A percentile compares a stretch with the other conserved stretches of the same genome.
Conservation (phyloP, 2,329 filamentous ascomycete genomes). For the Fusarium begoniae region DNA sequence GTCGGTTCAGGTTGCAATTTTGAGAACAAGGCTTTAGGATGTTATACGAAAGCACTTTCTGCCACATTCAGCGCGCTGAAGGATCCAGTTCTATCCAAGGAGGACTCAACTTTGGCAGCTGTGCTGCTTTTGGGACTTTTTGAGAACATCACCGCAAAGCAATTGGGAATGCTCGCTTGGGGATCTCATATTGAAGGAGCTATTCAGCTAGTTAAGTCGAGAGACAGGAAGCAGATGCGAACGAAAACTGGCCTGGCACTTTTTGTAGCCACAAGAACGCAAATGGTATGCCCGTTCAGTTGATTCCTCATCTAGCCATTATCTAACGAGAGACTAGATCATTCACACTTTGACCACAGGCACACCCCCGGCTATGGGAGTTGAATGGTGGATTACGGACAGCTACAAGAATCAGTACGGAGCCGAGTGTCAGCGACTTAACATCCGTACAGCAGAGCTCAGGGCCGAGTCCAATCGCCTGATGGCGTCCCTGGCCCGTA, state of each 20-base stretch:
- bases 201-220: slow-evolving; percentile 67
- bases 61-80: slow-evolving; percentile 63
- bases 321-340: slow-evolving; percentile 52
- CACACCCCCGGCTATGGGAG: slow-evolving; percentile 61
- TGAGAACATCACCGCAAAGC: slow-evolving; percentile 66
- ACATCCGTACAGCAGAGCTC: slow-evolving; percentile 64
- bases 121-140: slow-evolving; percentile 69
- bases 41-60: slow-evolving; percentile 65
- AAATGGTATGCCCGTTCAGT: slow-evolving; percentile 57
- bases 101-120: slow-evolving; percentile 67
- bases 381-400: slow-evolving; percentile 68
- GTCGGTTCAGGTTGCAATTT: slow-evolving; percentile 47
- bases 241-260: slow-evolving; percentile 63
- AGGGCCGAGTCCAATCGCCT: slow-evolving; percentile 62
- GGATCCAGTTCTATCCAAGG: slow-evolving; percentile 58
- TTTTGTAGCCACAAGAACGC: slow-evolving; percentile 67
- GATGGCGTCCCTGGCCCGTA: slow-evolving; percentile 57
- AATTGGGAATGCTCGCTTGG: slow-evolving; percentile 66
- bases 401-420: slow-evolving; percentile 60
- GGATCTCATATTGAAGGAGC: slow-evolving; percentile 71
- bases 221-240: slow-evolving; percentile 63
- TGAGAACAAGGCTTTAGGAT: slow-evolving; percentile 54
- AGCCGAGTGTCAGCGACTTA: slow-evolving; percentile 60
- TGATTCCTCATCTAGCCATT: not conserved
- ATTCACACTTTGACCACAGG: slow-evolving; percentile 65